Conservation (phyloP, 202 grass and related monocot species). For the Brachypodium distachyon region DNA sequence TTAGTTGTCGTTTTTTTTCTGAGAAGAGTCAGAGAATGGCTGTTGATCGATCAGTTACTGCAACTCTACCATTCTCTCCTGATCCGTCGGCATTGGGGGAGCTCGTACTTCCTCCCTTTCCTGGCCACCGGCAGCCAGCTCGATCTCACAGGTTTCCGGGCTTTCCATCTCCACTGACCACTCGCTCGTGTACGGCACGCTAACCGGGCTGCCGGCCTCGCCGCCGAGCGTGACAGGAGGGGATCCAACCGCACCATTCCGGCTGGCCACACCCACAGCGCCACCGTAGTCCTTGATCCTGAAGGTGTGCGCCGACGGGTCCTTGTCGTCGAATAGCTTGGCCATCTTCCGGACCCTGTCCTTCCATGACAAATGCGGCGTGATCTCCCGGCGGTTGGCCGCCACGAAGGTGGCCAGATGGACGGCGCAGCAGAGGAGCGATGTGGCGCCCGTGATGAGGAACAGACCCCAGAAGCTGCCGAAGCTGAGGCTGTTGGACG, state of each 20-base stretch:
- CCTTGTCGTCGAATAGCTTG: conserved; percentile 40
- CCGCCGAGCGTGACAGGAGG: not conserved
- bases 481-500: conserved; percentile 51
- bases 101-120: not conserved
- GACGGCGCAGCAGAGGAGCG: conserved; percentile 34
- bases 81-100: not conserved
- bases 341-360: conserved; percentile 13
- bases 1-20: not conserved
- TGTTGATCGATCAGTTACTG: not conserved
- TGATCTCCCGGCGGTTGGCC: conserved; percentile 4
- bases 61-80: not conserved
- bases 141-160: conserved; percentile 5
- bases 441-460: conserved; percentile 63
- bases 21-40: not conserved
- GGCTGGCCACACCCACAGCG: not conserved
- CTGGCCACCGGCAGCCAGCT: not conserved
- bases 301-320: conserved; percentile 52
- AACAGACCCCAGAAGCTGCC: conserved; percentile 86
- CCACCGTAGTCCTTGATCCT: not conserved
- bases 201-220: conserved; percentile 2
- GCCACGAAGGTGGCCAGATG: conserved; percentile 35
- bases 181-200: conserved; percentile 10
- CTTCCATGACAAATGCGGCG: not conserved
- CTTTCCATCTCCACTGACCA: conserved; percentile 6
- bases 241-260: not conserved